These are phyloP conservation scores for Pleurotus ostreatus DNA, from an alignment of 768 basidiomycete genomes.

Conservation along the genomic window DNA sequence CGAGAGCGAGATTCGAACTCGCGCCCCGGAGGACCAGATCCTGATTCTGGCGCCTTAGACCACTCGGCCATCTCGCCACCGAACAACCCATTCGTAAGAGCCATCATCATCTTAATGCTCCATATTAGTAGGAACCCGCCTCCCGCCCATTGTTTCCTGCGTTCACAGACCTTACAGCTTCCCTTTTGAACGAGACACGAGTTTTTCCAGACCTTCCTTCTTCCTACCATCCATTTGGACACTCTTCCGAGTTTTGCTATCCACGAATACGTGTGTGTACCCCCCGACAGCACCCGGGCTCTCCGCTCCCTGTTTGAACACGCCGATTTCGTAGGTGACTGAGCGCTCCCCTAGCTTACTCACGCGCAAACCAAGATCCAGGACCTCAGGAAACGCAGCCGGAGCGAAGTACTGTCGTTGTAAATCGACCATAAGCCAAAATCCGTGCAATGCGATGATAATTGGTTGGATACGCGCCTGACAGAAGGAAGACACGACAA, in stretches of 20 bases:
- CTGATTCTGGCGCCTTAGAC: slow-evolving; percentile 8
- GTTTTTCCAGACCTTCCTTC: slow-evolving; percentile 42
- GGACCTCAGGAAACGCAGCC: slow-evolving; percentile 65
- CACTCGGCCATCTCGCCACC: slow-evolving; percentile 7
- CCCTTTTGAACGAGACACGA: slow-evolving; percentile 18
- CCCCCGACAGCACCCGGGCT: slow-evolving; percentile 45
- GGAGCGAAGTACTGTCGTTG: slow-evolving; percentile 62
- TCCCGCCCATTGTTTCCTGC: too few relatives aligned
- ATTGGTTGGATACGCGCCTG: slow-evolving; percentile 33
- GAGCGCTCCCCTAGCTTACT: slow-evolving; percentile 69
- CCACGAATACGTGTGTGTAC: slow-evolving; percentile 86
- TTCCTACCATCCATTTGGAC: slow-evolving; percentile 36
- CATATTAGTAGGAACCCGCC: too few relatives aligned
- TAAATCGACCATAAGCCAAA: background rate
- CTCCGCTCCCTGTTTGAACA: slow-evolving; percentile 48
- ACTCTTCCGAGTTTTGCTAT: slow-evolving; percentile 54
- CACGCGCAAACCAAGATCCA: slow-evolving; percentile 70
- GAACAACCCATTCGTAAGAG: too few relatives aligned
- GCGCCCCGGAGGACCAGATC: slow-evolving; percentile 16
- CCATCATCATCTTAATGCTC: too few relatives aligned
- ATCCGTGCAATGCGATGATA: background rate
- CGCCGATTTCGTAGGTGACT: slow-evolving; percentile 75
- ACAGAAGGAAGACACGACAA: slow-evolving; percentile 77
- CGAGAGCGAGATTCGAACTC: slow-evolving; percentile 18
- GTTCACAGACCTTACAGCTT: background rate